A percentile compares a stretch with the other conserved stretches of the same genome.
phyloP scores from a whole-genome alignment of 352 stramenopile genomes.

The Pythium biforme region DNA sequence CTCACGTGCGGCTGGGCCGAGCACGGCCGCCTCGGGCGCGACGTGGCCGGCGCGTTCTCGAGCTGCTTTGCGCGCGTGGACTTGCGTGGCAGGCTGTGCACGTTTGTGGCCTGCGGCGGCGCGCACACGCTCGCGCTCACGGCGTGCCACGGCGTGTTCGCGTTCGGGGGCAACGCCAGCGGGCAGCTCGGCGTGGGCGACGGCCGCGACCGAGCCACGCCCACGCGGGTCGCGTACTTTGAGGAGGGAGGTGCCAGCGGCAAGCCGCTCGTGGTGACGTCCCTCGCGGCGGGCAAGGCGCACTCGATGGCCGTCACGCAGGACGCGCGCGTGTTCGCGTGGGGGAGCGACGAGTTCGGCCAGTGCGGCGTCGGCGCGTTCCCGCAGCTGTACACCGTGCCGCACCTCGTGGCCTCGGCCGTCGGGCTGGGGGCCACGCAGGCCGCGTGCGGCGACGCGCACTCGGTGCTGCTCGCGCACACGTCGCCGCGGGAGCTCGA shows the following conservation, averaged over 20 bases:
- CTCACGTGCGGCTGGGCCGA: slow-evolving; percentile 64
- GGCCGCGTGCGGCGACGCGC: slow-evolving; percentile 40
- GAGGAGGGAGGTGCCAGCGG: slow-evolving; percentile 14
- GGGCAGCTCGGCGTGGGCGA: slow-evolving; percentile 68
- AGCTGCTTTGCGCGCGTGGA: slow-evolving; percentile 44
- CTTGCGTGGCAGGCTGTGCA: slow-evolving; percentile 31
- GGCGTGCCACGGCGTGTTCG: slow-evolving; percentile 34
- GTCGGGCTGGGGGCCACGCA: slow-evolving; percentile 60
- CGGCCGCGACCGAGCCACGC: slow-evolving; percentile 40
- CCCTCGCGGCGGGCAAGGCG: slow-evolving; percentile 45
- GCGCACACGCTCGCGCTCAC: slow-evolving; percentile 60
- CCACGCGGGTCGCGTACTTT: slow-evolving; percentile 58
- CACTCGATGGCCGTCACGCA: slow-evolving; percentile 52
- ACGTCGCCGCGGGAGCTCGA: slow-evolving; percentile 43
- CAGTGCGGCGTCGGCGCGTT: slow-evolving; percentile 69
- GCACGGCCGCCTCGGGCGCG: slow-evolving; percentile 52
- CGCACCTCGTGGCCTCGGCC: slow-evolving; percentile 58
- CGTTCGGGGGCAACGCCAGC: slow-evolving; percentile 59
- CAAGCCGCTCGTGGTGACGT: slow-evolving; percentile 30
- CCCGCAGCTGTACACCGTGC: slow-evolving; percentile 75
- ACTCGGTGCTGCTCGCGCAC: slow-evolving; percentile 54
- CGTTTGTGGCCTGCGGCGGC: slow-evolving; percentile 54
- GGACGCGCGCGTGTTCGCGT: slow-evolving; percentile 62
- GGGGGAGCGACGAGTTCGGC: slow-evolving; percentile 70
- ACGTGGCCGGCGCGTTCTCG: slow-evolving; percentile 23